phyloP scores from a whole-genome alignment of 23 red algal genomes.

The Agarophyton chilense region DNA sequence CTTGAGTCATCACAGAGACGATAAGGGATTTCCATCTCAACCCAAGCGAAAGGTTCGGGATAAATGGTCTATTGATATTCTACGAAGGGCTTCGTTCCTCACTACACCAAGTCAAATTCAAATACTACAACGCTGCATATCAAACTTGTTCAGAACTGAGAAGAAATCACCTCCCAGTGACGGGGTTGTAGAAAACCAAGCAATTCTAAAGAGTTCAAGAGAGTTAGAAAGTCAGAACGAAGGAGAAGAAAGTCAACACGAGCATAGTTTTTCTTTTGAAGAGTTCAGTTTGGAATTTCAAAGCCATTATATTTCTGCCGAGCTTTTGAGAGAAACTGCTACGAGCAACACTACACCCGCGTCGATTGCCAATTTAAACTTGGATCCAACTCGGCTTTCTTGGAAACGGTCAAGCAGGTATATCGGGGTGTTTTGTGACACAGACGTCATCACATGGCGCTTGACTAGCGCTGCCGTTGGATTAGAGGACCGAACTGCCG shows the following conservation, averaged over 20 bases:
- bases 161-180: background rate
- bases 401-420: conserved; percentile 23
- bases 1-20: conserved; percentile 23
- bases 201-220: background rate
- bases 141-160: background rate
- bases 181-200: background rate
- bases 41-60: background rate
- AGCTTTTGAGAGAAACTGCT: conserved; percentile 24
- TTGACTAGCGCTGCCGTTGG: background rate
- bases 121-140: background rate
- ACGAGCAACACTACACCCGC: background rate
- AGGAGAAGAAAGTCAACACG: background rate
- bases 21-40: background rate
- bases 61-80: conserved; percentile 30
- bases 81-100: conserved; percentile 38
- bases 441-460: conserved; percentile 15
- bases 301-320: conserved; percentile 52
- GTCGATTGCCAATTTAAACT: conserved; percentile 35
- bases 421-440: background rate
- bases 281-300: conserved; percentile 20
- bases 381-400: conserved; percentile 45
- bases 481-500: conserved; percentile 30
- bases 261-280: background rate
- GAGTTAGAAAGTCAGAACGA: background rate
- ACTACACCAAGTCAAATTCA: conserved; percentile 43